These are phyloP conservation scores for Pythium graminicola DNA, from an alignment of 352 stramenopile genomes.

Conservation along the genomic window DNA sequence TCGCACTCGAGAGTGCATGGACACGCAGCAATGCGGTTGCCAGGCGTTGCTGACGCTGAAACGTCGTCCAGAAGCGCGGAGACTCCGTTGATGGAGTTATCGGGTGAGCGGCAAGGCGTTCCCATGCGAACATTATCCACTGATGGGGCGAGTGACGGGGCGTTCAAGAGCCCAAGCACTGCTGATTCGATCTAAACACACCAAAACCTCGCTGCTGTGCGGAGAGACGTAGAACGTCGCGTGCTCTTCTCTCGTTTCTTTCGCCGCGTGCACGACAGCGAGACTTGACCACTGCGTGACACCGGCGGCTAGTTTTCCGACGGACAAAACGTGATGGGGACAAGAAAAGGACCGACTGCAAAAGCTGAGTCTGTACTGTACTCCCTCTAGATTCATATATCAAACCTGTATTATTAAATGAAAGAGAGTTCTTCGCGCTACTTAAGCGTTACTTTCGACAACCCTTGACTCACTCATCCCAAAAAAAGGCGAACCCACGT, in stretches of 20 bases:
- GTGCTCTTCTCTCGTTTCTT: no score
- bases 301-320: no score
- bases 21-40: slow-evolving; percentile 17
- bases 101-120: background rate
- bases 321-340: background rate
- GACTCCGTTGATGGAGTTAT: background rate
- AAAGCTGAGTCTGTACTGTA: slow-evolving; percentile 3
- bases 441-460: slow-evolving; percentile 8
- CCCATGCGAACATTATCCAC: slow-evolving; percentile 8
- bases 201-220: no score
- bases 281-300: background rate
- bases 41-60: slow-evolving; percentile 17
- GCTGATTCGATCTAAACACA: no score
- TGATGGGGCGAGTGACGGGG: background rate
- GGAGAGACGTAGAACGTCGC: no score
- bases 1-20: slow-evolving; percentile 15
- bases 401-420: background rate
- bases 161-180: no score
- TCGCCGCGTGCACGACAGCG: background rate
- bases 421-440: slow-evolving; percentile 6
- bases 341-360: background rate
- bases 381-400: background rate
- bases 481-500: slow-evolving; percentile 8
- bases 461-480: no score
- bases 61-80: background rate